A percentile compares a stretch with the other conserved stretches of the same genome.
Conservation (phyloP, 2,329 filamentous ascomycete genomes). For the Neocucurbitaria cava region DNA sequence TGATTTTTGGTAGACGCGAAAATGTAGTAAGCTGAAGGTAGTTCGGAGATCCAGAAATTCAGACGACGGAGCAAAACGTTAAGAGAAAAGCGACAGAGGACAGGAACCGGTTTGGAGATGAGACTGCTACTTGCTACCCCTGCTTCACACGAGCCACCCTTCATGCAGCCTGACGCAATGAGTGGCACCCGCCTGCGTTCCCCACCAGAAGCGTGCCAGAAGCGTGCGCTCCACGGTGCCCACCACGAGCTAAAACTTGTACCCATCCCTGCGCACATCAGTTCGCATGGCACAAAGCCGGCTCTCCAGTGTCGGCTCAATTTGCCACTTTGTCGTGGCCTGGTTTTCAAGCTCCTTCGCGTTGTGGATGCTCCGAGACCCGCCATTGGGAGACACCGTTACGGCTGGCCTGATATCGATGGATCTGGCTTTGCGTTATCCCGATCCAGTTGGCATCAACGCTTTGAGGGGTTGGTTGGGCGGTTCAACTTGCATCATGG, state of each 20-base stretch:
- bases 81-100: constrained; percentile 35
- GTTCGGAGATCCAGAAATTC: constrained; percentile 20
- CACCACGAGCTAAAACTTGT: constrained; percentile 43
- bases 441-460: constrained; percentile 11
- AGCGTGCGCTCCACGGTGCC: constrained; percentile 19
- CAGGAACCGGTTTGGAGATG: constrained; percentile 48
- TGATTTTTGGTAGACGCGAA: constrained; percentile 15
- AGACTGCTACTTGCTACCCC: constrained; percentile 38
- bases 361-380: not conserved
- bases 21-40: constrained; percentile 21
- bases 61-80: constrained; percentile 38
- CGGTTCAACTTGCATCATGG: not conserved
- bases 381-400: constrained; percentile 7
- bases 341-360: not conserved
- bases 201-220: too few relatives aligned
- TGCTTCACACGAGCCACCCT: constrained; percentile 43
- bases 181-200: constrained; percentile 34
- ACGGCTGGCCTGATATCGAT: not conserved
- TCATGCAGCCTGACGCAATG: constrained; percentile 49
- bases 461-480: constrained; percentile 1
- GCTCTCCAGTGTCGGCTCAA: not conserved
- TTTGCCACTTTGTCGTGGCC: not conserved
- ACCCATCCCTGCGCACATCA: constrained; percentile 33
- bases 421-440: constrained; percentile 9
- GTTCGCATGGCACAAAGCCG: not conserved